These are phyloP conservation scores for Meira miltonrushii DNA, from an alignment of 1,284 basidiomycete species.

Conservation along the genomic window DNA sequence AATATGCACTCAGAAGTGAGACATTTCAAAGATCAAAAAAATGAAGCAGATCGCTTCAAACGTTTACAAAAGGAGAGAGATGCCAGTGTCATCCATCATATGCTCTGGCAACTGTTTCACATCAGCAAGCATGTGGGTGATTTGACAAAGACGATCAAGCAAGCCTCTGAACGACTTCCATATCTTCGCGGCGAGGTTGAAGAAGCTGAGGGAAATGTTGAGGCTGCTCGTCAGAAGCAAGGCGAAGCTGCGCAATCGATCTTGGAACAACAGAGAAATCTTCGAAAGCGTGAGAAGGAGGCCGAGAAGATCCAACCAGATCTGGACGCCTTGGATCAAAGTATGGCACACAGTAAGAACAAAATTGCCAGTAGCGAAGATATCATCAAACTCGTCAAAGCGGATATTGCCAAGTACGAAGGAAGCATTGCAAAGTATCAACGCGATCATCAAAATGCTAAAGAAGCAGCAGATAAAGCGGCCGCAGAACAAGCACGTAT, in stretches of 20 bases:
- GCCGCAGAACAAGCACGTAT: conserved; percentile 70
- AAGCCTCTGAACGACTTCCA: conserved; percentile 31
- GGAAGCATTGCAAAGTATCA: conserved; percentile 63
- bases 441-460: conserved; percentile 67
- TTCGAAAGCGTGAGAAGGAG: conserved; percentile 75
- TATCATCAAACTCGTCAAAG: conserved; percentile 64
- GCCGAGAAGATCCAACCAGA: conserved; percentile 60
- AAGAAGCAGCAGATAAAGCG: conserved; percentile 33
- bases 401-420: conserved; percentile 66
- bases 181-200: conserved; percentile 21
- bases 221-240: conserved; percentile 71
- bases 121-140: conserved; percentile 60
- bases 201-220: conserved; percentile 66
- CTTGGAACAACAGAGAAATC: conserved; percentile 67
- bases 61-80: conserved; percentile 69
- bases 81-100: conserved; percentile 70
- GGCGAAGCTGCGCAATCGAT: conserved; percentile 70
- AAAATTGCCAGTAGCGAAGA: conserved; percentile 69
- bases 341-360: conserved; percentile 75
- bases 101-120: conserved; percentile 85
- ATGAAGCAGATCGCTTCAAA: conserved; percentile 85
- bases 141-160: conserved; percentile 36
- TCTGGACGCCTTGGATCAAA: conserved; percentile 64
- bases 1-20: conserved; percentile 92
- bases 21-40: conserved; percentile 94